These are phyloP conservation scores for Globisporangium okanoganense DNA, from an alignment of 352 stramenopile species.

Conservation along the genomic window DNA sequence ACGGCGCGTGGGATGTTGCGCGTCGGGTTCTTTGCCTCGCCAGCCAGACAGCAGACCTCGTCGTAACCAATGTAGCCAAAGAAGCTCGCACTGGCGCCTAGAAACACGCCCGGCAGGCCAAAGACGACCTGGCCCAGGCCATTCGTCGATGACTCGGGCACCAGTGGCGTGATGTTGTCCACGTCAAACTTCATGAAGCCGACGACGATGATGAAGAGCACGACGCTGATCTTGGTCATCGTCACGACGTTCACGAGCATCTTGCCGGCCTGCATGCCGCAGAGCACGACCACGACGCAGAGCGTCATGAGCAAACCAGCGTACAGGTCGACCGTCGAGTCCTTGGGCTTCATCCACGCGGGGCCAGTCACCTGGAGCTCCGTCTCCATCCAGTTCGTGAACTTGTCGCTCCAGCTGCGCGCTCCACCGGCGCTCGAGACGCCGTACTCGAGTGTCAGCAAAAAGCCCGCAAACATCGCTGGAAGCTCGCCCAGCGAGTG, in stretches of 20 bases:
- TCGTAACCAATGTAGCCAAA: conserved; percentile 97
- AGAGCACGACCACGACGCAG: conserved; percentile 67
- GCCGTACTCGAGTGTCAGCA: conserved; percentile 93
- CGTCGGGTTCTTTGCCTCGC: conserved; percentile 82
- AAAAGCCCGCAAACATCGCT: conserved; percentile 84
- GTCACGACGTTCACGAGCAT: conserved; percentile 88
- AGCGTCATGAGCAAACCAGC: conserved; percentile 72
- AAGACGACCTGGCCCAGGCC: conserved; percentile 38
- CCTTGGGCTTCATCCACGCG: conserved; percentile 61
- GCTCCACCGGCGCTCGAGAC: conserved; percentile 89
- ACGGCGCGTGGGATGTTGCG: conserved; percentile 88
- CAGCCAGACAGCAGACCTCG: conserved; percentile 93
- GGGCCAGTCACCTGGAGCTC: conserved; percentile 45
- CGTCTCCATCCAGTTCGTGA: conserved; percentile 73
- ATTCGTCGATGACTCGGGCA: conserved; percentile 41
- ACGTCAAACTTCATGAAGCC: conserved; percentile 81
- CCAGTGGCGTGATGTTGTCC: conserved; percentile 83
- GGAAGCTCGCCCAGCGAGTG: conserved; percentile 91
- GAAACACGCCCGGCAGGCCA: conserved; percentile 78
- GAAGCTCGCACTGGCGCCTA: conserved; percentile 91
- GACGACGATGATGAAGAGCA: conserved; percentile 91
- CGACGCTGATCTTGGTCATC: conserved; percentile 87
- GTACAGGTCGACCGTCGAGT: conserved; percentile 65
- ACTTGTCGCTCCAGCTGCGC: conserved; percentile 93
- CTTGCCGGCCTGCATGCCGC: conserved; percentile 87